phyloP scores from a whole-genome alignment of 139 green algal genomes.

The Chlamydomonas eustigma region DNA sequence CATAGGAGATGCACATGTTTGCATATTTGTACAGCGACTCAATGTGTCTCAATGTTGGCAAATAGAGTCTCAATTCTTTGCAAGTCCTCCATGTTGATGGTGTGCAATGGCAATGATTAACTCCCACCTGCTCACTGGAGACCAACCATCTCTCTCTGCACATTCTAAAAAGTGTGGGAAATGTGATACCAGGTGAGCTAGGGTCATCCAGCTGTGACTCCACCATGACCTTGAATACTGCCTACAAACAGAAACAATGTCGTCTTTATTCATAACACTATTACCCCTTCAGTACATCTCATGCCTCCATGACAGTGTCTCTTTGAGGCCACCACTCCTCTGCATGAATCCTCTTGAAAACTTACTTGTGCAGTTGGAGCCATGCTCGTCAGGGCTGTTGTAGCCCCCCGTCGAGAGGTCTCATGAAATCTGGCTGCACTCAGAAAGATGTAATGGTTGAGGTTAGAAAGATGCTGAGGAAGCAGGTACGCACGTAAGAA shows the following conservation, averaged over 20 bases:
- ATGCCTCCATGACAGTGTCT: too few relatives aligned
- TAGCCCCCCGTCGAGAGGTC: background rate
- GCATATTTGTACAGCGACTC: too few relatives aligned
- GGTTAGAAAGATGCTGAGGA: too few relatives aligned
- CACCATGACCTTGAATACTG: slow-evolving; percentile 72
- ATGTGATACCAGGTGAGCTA: slow-evolving; percentile 12
- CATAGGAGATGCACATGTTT: background rate
- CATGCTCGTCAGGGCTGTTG: background rate
- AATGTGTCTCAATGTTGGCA: too few relatives aligned
- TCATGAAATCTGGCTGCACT: slow-evolving; percentile 7
- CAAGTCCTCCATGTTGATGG: too few relatives aligned
- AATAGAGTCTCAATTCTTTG: too few relatives aligned
- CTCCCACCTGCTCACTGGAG: slow-evolving; percentile 52
- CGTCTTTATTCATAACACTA: too few relatives aligned
- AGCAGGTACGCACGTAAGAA: too few relatives aligned
- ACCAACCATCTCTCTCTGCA: slow-evolving; percentile 86
- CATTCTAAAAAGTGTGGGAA: slow-evolving; percentile 41
- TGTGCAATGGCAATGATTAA: too few relatives aligned
- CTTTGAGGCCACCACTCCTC: too few relatives aligned
- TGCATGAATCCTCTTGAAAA: background rate
- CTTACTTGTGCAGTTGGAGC: background rate
- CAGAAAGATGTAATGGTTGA: background rate
- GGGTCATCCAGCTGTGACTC: slow-evolving; percentile 54
- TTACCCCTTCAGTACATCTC: too few relatives aligned
- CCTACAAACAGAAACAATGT: too few relatives aligned